Conservation (phyloP, 257 asterid genomes). For the Lantana camara region DNA sequence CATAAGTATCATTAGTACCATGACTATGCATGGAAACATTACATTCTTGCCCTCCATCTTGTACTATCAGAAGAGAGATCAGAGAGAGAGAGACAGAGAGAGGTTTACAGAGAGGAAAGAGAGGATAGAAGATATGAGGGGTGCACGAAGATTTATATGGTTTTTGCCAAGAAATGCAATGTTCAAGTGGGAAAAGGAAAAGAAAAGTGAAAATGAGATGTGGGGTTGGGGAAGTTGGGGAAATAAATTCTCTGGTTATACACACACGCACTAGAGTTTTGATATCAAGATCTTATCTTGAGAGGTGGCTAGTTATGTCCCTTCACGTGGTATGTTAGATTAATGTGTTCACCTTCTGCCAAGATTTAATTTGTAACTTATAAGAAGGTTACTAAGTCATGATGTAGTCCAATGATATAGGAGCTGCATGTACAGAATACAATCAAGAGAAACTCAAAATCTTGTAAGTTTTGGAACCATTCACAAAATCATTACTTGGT, state of each 20-base stretch:
- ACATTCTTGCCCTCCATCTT: slow-evolving; percentile 35
- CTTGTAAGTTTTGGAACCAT: too few species aligned
- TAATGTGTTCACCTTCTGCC: too few species aligned
- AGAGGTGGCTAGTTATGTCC: too few species aligned
- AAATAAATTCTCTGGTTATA: slow-evolving; percentile 30
- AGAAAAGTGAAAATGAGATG: slow-evolving; percentile 18
- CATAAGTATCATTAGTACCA: slow-evolving; percentile 4
- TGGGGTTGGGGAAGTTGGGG: slow-evolving; percentile 41
- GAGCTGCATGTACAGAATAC: too few species aligned
- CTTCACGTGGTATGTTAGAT: too few species aligned
- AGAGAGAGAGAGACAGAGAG: not conserved
- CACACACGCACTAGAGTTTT: not conserved
- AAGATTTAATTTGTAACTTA: too few species aligned
- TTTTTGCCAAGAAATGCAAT: not conserved
- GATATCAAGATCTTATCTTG: not conserved
- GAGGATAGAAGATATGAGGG: not conserved
- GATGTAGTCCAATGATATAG: too few species aligned
- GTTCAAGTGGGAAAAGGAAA: not conserved
- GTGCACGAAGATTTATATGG: slow-evolving; percentile 23
- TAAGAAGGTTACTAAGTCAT: too few species aligned
- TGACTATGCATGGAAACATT: not conserved
- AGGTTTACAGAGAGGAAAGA: not conserved
- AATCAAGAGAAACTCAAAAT: too few species aligned
- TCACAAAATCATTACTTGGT: too few species aligned
- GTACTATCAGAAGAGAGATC: not conserved